Base-by-base conservation (phyloP, 495 filamentous ascomycete species). In the Acidomyces sp. region DNA sequence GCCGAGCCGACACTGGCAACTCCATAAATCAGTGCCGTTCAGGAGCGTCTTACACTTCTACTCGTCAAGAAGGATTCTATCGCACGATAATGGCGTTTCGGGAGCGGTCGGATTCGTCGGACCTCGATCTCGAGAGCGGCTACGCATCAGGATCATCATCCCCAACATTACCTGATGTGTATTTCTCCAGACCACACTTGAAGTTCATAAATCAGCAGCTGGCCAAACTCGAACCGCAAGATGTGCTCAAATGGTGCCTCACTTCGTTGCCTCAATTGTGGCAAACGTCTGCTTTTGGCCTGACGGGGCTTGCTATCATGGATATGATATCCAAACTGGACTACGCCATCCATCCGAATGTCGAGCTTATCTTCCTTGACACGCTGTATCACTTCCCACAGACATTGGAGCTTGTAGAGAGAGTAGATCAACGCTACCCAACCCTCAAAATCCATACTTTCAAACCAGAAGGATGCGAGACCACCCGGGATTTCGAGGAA, bases 241-340 rank as follows among this genome's bases (percentile, higher is more conserved):
- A 93, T 51, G 80, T 96, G 55, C 70, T 97, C 41, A 77, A 72
- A 66, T 95, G 93, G 85, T 85, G 80, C 69, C 77, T 85, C 56
- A 79, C 78, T 35, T 81, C 87, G 41, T 78, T 97, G 52, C 92
- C 90, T 40, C 75, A 76, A 53, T 78, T 97, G 10, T 96, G 78
- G 66, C 90, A 97, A 65, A 87, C 86, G 31, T 96, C 90, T n/a
- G 88, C 90, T 27, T 95, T 97, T 52, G 90, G 90, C 29, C 68
- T 96, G 29, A 93, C 87, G 4, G 90, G 90, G 34, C 77, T 97
- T 18, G 90, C 81, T 34, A 95, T 87, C 42, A 62, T 95, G 51
- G 90, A 97, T 60, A 93, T 97, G 76, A 73, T 96, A 18, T 87
- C 87, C 45, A 84, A 85, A 57, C 66, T 63, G 15, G 39, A 55